Percentiles rank a stretch among this genome's conserved stretches.
Conservation (phyloP, 305 asterid genomes). For the Fraxinus sp. region DNA sequence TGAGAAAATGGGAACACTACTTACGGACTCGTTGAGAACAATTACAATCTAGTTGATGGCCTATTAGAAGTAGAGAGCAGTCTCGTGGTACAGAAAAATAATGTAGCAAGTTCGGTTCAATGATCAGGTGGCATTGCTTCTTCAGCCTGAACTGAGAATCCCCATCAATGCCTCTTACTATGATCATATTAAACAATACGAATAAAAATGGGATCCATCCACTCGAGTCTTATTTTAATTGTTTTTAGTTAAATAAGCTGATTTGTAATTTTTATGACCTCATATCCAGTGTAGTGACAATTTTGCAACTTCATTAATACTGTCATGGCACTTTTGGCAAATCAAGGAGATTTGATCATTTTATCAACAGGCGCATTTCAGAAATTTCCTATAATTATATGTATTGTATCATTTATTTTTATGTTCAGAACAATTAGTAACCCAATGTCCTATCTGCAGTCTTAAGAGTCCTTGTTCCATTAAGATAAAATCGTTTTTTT, state of each 20-base stretch:
- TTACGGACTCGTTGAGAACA: background rate
- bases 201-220: background rate
- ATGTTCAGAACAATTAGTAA: background rate
- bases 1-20: background rate
- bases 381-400: background rate
- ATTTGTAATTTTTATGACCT: background rate
- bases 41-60: background rate
- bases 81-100: background rate
- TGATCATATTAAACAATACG: background rate
- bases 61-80: constrained; percentile 1
- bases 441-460: background rate
- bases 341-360: background rate
- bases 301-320: background rate
- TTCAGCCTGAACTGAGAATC: background rate
- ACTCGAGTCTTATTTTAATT: background rate
- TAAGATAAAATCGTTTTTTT: background rate
- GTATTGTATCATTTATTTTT: background rate
- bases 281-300: background rate
- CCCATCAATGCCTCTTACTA: background rate
- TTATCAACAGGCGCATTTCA: background rate
- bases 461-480: background rate
- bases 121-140: background rate
- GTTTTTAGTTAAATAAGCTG: background rate
- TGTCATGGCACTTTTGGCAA: background rate
- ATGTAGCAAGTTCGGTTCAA: background rate